Base-by-base conservation (phyloP, 1,284 basidiomycete genomes). In the Phlebopus sp. region DNA sequence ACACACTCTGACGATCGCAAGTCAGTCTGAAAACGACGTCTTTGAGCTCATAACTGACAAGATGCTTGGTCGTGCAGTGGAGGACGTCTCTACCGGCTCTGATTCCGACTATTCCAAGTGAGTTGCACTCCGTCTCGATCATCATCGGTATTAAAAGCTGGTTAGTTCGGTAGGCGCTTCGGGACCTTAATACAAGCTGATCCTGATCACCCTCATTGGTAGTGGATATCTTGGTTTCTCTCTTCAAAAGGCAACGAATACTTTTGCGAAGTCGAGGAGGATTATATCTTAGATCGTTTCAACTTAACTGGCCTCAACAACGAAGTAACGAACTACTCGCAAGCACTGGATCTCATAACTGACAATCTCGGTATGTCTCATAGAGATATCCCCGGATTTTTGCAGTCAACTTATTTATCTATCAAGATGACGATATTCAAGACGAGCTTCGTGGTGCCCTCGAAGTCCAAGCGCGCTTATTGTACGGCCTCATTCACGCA, bases 141-240 rank as follows among this genome's bases (percentile, higher is more conserved):
- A 44, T 46, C 42, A 47, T 44, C 40, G 29, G 48, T 57, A 51
- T 55, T 58, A 53, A 55, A 39, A 45, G 44, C 49, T 46, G 42
- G 56, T 37, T 38, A 77, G 76, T 60, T 74, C 75, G 62, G 75
- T 78, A 63, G 69, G 44, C 34, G 34, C 29, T 30, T 15, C 32
- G 36, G 19, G n/a, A 18, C 34, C 35, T 3, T 38, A 38, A 48
- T 52, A 52, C 39, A 21, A 41, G 44, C 36, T 10, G 40, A 52
- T 56, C 44, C 42, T 67, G 29, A 64, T 46, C 37, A 38, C 11
- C 23, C 13, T 32, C 14, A 37, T 36, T 41, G 46, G 13, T 58
- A 88, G 86, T 98, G 95, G 95, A 95, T 97, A 60, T 92, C 93
- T 5, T 98, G 96, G 96, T 99, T 98, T 69, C 78, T 99, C 23